phyloP scores from a whole-genome alignment of 495 filamentous ascomycete species.

The Annulohypoxylon nitens region DNA sequence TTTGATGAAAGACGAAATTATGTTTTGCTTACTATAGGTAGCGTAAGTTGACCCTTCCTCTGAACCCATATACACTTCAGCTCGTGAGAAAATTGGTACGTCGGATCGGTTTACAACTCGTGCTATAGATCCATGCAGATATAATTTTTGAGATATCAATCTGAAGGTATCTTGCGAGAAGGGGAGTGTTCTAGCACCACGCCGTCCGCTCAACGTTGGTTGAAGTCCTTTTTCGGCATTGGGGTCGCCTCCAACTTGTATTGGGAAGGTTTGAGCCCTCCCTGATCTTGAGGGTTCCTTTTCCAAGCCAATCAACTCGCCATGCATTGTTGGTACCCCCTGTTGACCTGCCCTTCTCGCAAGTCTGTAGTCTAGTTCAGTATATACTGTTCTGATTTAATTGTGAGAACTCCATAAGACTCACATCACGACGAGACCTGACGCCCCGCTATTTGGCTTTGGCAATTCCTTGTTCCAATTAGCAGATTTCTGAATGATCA shows the following conservation, averaged over 20 bases:
- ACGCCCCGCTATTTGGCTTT: background rate
- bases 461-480: slow-evolving; percentile 16
- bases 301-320: background rate
- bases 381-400: background rate
- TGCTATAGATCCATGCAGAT: slow-evolving; percentile 37
- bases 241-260: background rate
- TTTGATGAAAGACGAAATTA: background rate
- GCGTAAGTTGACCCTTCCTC: slow-evolving; percentile 4
- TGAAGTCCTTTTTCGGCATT: slow-evolving; percentile 5
- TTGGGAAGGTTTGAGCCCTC: background rate
- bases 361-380: slow-evolving; percentile 10
- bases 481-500: background rate
- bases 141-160: slow-evolving; percentile 30
- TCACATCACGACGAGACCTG: slow-evolving; percentile 24
- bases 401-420: background rate
- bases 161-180: slow-evolving; percentile 29
- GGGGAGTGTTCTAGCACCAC: slow-evolving; percentile 24
- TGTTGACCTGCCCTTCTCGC: slow-evolving; percentile 20
- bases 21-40: slow-evolving; percentile 21
- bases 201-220: slow-evolving; percentile 3
- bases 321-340: background rate
- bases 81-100: slow-evolving; percentile 34
- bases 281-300: background rate
- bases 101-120: slow-evolving; percentile 39
- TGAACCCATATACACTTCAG: slow-evolving; percentile 25